phyloP scores from a whole-genome alignment of 352 stramenopile species.

The Pythium diclinum region DNA sequence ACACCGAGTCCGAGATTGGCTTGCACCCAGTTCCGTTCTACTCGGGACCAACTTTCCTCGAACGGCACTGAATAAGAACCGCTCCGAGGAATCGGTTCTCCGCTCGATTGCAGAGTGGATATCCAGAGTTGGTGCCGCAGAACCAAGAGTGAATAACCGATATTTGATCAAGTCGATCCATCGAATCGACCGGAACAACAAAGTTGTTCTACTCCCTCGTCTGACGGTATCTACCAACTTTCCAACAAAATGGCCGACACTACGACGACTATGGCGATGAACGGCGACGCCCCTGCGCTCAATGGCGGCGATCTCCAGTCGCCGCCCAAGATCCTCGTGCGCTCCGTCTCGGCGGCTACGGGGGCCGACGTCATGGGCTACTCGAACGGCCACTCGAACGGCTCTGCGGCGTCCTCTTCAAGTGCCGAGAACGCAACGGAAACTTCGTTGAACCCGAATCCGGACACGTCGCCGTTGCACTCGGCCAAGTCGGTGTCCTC shows the following conservation, averaged over 20 bases:
- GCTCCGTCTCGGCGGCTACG: constrained; percentile 26
- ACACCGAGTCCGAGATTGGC: too few species aligned
- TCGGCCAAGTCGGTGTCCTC: constrained; percentile 30
- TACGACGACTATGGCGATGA: background rate
- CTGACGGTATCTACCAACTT: too few species aligned
- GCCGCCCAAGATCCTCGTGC: constrained; percentile 28
- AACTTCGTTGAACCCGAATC: background rate
- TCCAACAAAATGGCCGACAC: constrained; percentile 4
- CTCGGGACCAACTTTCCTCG: too few species aligned
- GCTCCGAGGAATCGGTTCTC: too few species aligned
- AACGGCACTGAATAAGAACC: too few species aligned
- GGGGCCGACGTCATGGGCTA: constrained; percentile 15
- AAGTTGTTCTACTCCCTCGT: too few species aligned
- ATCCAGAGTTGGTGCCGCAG: too few species aligned
- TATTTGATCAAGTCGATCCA: too few species aligned
- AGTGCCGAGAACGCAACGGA: background rate
- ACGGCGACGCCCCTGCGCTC: constrained; percentile 4
- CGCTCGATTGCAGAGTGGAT: too few species aligned
- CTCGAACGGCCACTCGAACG: constrained; percentile 10
- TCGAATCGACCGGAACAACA: background rate
- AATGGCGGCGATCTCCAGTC: constrained; percentile 9
- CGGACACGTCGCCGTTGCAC: constrained; percentile 9
- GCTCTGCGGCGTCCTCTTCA: background rate
- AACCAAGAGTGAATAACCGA: too few species aligned
- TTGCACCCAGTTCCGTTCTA: too few species aligned